These are phyloP conservation scores for Aspergillus terreus DNA, from an alignment of 2,329 filamentous ascomycete genomes.

Conservation along the genomic window DNA sequence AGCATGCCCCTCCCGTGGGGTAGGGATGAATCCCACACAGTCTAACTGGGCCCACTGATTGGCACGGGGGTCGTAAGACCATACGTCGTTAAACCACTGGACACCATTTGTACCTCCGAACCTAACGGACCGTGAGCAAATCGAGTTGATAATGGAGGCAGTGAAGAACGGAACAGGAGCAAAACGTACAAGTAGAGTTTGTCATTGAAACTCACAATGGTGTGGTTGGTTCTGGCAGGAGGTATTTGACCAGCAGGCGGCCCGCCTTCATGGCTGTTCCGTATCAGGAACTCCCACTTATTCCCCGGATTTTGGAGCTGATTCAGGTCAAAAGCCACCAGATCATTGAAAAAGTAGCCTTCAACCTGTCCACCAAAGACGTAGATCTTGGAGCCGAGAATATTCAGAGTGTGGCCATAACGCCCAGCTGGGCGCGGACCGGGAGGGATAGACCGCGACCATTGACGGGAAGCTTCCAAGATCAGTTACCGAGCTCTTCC, in stretches of 20 bases:
- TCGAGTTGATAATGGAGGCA: neutral
- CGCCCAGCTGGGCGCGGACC: constrained; percentile 82
- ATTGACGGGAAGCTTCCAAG: constrained; percentile 84
- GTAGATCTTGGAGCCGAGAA: constrained; percentile 93
- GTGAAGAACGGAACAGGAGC: neutral
- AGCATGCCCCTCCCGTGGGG: constrained; percentile 89
- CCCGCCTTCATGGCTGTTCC: constrained; percentile 60
- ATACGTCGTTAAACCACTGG: constrained; percentile 98
- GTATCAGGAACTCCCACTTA: constrained; percentile 88
- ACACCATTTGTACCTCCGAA: constrained; percentile 96
- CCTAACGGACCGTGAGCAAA: constrained; percentile 42
- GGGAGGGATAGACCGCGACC: constrained; percentile 88
- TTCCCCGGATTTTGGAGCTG: constrained; percentile 87
- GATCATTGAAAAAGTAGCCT: constrained; percentile 95
- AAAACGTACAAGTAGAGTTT: constrained; percentile 80
- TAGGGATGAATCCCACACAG: constrained; percentile 96
- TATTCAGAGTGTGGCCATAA: constrained; percentile 95
- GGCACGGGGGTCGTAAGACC: constrained; percentile 81
- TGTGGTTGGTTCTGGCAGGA: constrained; percentile 90
- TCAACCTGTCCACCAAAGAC: constrained; percentile 98
- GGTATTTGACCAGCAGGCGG: constrained; percentile 65
- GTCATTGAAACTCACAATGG: constrained; percentile 86
- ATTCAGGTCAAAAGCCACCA: constrained; percentile 93
- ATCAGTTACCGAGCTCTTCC: constrained; percentile 12
- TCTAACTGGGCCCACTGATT: constrained; percentile 87